Evolutionary conservation across 306 rosid species (phyloP).

Genomic region (Corylus americana): DNA sequence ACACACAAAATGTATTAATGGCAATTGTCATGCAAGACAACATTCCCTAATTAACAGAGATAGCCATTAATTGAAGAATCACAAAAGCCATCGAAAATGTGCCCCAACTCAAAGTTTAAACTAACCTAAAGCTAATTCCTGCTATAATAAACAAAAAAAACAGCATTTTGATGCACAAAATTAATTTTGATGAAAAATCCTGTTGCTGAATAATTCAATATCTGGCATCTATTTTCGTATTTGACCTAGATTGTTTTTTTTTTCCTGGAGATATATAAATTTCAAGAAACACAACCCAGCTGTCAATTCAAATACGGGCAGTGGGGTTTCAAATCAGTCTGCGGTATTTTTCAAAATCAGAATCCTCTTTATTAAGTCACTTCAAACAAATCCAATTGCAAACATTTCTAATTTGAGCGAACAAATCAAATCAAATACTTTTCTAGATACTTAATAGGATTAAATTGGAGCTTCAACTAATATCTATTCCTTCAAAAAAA

Average conservation of each 20-base stretch:
- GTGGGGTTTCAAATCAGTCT: not conserved
- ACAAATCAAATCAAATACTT: not conserved
- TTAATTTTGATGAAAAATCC: not conserved
- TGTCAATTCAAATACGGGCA: not conserved
- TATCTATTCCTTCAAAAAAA: not conserved
- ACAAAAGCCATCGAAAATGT: too few relatives aligned
- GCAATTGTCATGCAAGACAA: too few relatives aligned
- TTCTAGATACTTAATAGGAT: not conserved
- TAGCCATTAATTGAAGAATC: too few relatives aligned
- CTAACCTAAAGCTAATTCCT: not conserved
- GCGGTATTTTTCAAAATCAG: not conserved
- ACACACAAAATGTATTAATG: too few relatives aligned
- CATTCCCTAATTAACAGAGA: too few relatives aligned
- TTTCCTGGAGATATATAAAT: not conserved
- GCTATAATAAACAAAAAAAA: not conserved
- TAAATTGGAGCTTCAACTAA: not conserved
- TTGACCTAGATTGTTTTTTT: not conserved
- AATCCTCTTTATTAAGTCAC: constrained; percentile 2
- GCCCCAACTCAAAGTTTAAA: not conserved
- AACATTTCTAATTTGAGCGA: not conserved
- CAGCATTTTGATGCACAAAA: not conserved
- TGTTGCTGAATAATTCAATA: not conserved
- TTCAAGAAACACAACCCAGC: not conserved
- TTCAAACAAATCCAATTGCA: not conserved
- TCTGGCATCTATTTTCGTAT: not conserved